Percentiles rank a stretch among this genome's conserved stretches.
These are phyloP conservation scores for Penicillium vulpinum DNA, from an alignment of 2,329 filamentous ascomycete species.

Conservation along the genomic window DNA sequence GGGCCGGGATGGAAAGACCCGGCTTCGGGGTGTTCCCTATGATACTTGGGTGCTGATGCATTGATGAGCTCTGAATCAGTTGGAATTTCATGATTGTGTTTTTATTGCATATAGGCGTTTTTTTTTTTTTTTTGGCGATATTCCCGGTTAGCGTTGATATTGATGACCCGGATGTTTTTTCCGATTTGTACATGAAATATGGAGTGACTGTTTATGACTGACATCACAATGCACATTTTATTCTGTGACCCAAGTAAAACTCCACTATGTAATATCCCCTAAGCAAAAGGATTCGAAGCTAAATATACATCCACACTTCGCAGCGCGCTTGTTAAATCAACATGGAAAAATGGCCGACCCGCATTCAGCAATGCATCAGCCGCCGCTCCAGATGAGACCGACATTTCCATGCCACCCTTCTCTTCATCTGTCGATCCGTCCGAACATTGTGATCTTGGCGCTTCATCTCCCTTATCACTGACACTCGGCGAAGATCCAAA, in stretches of 20 bases:
- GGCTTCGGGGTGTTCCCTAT: conserved; percentile 39
- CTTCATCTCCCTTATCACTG: background rate
- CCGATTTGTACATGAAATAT: background rate
- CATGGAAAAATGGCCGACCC: conserved; percentile 83
- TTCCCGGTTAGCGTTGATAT: conserved; percentile 1
- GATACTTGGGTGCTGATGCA: conserved; percentile 43
- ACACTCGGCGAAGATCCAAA: conserved; percentile 72
- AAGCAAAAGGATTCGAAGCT: background rate
- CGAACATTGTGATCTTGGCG: background rate
- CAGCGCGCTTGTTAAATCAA: conserved; percentile 81
- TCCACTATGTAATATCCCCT: background rate
- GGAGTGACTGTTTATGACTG: background rate
- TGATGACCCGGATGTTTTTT: background rate
- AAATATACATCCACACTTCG: conserved; percentile 60
- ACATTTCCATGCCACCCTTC: background rate
- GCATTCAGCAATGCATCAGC: conserved; percentile 54
- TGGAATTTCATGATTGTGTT: background rate
- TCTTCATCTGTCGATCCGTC: background rate
- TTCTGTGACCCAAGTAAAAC: background rate
- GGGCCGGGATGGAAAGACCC: conserved; percentile 30
- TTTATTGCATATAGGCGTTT: conserved; percentile 1
- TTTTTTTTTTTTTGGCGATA: background rate
- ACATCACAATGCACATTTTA: background rate
- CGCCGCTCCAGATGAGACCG: background rate
- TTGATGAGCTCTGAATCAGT: background rate